Conservation (phyloP, 106 monocot species). For the Allium fistulosum region DNA sequence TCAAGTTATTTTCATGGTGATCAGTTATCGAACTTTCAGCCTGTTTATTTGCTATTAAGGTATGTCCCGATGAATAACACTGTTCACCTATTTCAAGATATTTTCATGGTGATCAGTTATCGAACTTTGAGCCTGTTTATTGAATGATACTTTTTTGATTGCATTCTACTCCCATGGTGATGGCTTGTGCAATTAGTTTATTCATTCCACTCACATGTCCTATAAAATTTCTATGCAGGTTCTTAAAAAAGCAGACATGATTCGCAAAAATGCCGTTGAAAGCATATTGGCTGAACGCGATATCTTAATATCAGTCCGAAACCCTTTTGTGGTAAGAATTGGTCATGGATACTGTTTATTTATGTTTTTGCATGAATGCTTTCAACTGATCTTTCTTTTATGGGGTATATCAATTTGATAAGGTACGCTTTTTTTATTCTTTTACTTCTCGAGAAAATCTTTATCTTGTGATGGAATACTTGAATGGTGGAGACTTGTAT, state of each 20-base stretch:
- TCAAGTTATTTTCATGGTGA: neutral
- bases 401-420: conserved; percentile 9
- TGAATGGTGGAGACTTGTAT: conserved; percentile 97
- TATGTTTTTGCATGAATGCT: neutral
- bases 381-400: conserved; percentile 1
- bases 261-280: conserved; percentile 99
- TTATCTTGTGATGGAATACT: conserved; percentile 99
- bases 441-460: conserved; percentile 95
- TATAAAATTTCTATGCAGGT: conserved; percentile 45
- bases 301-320: conserved; percentile 90
- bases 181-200: too few species aligned
- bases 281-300: conserved; percentile 98
- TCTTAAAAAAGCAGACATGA: conserved; percentile 98
- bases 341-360: neutral
- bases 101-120: neutral
- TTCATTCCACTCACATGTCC: neutral
- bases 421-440: conserved; percentile 99
- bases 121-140: neutral
- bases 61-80: neutral
- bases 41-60: neutral
- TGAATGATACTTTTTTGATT: neutral
- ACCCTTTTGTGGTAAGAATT: conserved; percentile 94
- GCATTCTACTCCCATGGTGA: neutral
- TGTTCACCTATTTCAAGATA: neutral
- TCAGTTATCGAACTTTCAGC: neutral